phyloP scores from a whole-genome alignment of 2,329 filamentous ascomycete genomes.

The Cordyceps cicadae region DNA sequence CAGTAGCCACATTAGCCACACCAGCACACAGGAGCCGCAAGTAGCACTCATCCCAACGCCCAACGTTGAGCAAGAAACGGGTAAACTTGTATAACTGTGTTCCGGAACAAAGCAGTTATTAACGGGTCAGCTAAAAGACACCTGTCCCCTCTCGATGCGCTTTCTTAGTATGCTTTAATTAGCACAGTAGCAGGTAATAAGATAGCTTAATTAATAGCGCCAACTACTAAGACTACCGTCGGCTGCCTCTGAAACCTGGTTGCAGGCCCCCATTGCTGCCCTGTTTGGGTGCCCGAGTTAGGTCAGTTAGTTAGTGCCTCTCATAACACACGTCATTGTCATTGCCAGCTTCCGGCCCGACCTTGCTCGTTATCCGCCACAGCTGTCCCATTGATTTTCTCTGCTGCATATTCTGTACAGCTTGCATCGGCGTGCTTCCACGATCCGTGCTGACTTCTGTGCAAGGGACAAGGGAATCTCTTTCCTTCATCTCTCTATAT shows the following conservation, averaged over 20 bases:
- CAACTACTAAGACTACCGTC: too few relatives aligned
- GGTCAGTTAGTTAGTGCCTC: neutral
- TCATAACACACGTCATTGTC: constrained; percentile 9
- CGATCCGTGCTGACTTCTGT: neutral
- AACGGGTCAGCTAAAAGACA: neutral
- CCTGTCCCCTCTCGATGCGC: too few relatives aligned
- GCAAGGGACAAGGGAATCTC: neutral
- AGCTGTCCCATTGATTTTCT: neutral
- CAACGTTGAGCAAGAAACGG: neutral
- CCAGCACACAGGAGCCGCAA: neutral
- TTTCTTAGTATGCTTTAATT: too few relatives aligned
- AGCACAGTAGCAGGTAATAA: too few relatives aligned
- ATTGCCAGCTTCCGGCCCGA: constrained; percentile 1
- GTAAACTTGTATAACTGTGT: neutral
- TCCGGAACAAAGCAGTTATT: neutral
- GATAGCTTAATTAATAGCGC: too few relatives aligned
- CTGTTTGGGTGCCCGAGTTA: neutral
- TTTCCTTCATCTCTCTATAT: neutral
- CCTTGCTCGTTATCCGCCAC: constrained; percentile 5
- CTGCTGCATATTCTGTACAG: neutral
- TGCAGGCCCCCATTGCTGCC: neutral
- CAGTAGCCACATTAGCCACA: neutral
- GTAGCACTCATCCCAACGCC: neutral
- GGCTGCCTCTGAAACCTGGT: too few relatives aligned
- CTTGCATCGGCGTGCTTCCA: neutral